Evolutionary conservation across 148 eudicot genomes (phyloP), one percentile per base, ranked within the genome.

Genomic region (Chenopodium quinoa): DNA sequence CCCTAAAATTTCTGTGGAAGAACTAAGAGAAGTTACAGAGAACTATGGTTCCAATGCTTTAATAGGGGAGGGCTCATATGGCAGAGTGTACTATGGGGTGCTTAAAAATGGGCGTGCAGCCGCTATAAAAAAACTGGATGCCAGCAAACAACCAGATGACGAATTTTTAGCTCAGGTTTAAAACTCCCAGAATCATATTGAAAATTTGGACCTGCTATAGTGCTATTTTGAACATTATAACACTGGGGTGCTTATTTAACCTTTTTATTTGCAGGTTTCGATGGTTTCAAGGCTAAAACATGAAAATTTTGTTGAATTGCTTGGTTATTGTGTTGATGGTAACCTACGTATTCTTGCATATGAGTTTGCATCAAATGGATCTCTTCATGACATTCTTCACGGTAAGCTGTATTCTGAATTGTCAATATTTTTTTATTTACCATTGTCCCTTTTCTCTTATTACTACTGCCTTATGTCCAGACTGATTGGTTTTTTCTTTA

Each of bases 51-150:
- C 96, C 46, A 89, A 83, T 83, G 89, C 96, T 71, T 86, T 93
- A 82, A 91, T 94, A 80, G 98, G 97, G 63, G 97, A 94, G 85
- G 98, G 98, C 65, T 94, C 98, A 46, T 93, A 93, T 83, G 97
- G 98, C 23, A 85, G 97, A 78, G 98, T 95, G 48, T 95, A 91
- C 75, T 92, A 82, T 70, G 97, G 93, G 73, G 78, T 79, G 22
- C 83, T 95, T 52, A 86, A 80, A 75, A 89, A 75, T 85, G 96
- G 89, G 31, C 89, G 89, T 37, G 90, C 87, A 77, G 94, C 90
- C 31, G 98, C 98, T 72, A 89, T 95, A 58, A 95, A 95, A 78
- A 95, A 95, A 87, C 87, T 93, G 78, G 98, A 95, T 83, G 90
- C 86, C 22, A 81, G 91, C 23, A 75, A 90, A 81, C 92, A 93